Evolutionary conservation across 2,329 filamentous ascomycete genomes (phyloP).

Genomic region (Nemania sp.): DNA sequence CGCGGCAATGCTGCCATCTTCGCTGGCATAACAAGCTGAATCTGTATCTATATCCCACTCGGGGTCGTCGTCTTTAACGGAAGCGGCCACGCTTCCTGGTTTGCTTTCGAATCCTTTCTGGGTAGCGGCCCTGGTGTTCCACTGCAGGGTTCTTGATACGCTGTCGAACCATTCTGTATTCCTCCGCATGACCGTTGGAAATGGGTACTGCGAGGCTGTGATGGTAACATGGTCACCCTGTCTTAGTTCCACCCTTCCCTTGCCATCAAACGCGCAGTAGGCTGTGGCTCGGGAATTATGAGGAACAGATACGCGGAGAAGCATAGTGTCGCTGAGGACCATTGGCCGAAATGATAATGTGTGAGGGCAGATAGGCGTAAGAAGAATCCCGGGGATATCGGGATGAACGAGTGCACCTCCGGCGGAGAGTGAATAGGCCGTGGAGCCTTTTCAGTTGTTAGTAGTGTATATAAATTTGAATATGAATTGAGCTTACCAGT

Average conservation of each 20-base stretch:
- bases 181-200: constrained; percentile 90
- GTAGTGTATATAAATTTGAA: background rate
- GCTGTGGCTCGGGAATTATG: constrained; percentile 85
- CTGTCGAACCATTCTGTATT: constrained; percentile 96
- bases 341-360: constrained; percentile 96
- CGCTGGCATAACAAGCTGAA: constrained; percentile 69
- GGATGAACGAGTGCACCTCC: constrained; percentile 95
- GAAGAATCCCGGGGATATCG: constrained; percentile 92
- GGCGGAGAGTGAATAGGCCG: constrained; percentile 93
- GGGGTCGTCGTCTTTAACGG: constrained; percentile 56
- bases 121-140: constrained; percentile 90
- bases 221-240: constrained; percentile 97
- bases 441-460: constrained; percentile 59
- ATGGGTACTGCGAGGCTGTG: constrained; percentile 92
- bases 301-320: constrained; percentile 86
- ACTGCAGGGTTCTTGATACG: constrained; percentile 86
- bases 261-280: constrained; percentile 97
- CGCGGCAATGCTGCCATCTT: constrained; percentile 69
- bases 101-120: constrained; percentile 82
- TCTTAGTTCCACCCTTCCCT: constrained; percentile 88
- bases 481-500: constrained; percentile 59
- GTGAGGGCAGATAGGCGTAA: constrained; percentile 97
- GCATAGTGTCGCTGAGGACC: constrained; percentile 94
- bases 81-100: constrained; percentile 49
- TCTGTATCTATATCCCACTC: constrained; percentile 97